Conservation (phyloP, 176 grass and related monocot species). For the Oryza glaberrima region DNA sequence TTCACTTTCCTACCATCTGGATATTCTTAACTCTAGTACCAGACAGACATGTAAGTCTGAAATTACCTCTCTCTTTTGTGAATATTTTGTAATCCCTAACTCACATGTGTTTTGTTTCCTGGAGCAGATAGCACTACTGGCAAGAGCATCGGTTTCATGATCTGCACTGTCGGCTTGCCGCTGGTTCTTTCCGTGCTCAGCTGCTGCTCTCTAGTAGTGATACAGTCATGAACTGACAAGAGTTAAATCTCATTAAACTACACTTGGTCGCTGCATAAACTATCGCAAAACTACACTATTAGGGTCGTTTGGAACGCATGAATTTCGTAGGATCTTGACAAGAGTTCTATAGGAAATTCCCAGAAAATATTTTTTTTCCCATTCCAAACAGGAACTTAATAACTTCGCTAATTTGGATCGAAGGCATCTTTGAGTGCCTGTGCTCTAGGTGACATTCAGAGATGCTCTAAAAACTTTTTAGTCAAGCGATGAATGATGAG, state of each 20-base stretch:
- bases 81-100: neutral
- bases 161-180: neutral
- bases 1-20: neutral
- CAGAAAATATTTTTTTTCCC: neutral
- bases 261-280: neutral
- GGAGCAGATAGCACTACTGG: neutral
- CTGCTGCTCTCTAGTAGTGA: neutral
- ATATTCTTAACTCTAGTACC: neutral
- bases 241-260: neutral
- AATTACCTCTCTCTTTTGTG: neutral
- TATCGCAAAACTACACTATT: neutral
- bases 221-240: neutral
- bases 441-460: neutral
- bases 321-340: neutral
- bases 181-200: neutral
- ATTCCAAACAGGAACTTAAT: neutral
- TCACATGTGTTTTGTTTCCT: neutral
- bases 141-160: neutral
- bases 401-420: neutral
- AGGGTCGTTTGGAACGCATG: neutral
- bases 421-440: neutral
- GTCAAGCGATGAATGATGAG: neutral
- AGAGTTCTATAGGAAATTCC: neutral
- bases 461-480: neutral
- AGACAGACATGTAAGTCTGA: neutral